These are phyloP conservation scores for Melaleuca quinquenervia DNA, from an alignment of 345 rosid genomes.

Conservation along the genomic window DNA sequence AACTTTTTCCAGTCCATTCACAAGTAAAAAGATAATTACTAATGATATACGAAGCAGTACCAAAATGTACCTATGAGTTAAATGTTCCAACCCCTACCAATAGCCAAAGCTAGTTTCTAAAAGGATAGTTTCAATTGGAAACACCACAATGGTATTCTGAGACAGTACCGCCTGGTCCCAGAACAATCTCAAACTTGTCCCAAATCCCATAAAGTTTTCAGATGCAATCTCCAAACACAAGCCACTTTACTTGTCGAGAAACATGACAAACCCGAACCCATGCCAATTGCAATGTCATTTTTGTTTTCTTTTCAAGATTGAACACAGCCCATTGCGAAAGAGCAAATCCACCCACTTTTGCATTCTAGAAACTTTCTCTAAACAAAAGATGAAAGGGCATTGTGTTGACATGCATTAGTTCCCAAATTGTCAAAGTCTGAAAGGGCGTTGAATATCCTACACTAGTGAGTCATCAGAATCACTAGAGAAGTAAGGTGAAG, in stretches of 20 bases:
- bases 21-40: neutral
- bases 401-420: neutral
- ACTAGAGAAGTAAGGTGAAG: neutral
- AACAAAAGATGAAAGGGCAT: neutral
- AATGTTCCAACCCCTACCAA: neutral
- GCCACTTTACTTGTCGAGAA: neutral
- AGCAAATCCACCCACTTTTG: neutral
- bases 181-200: neutral
- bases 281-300: neutral
- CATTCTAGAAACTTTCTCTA: neutral
- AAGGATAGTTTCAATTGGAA: neutral
- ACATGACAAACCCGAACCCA: rapidly evolving
- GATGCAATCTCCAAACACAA: neutral
- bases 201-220: neutral
- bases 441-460: neutral
- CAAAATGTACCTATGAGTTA: neutral
- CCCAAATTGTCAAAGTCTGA: neutral
- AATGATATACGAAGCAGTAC: neutral
- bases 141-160: neutral
- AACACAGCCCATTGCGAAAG: neutral
- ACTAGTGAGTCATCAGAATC: neutral
- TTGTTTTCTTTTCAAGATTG: neutral
- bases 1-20: neutral
- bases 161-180: rapidly evolving
- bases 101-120: neutral